Base-by-base conservation (phyloP, 495 filamentous ascomycete genomes). In the Chaetomium tenue region DNA sequence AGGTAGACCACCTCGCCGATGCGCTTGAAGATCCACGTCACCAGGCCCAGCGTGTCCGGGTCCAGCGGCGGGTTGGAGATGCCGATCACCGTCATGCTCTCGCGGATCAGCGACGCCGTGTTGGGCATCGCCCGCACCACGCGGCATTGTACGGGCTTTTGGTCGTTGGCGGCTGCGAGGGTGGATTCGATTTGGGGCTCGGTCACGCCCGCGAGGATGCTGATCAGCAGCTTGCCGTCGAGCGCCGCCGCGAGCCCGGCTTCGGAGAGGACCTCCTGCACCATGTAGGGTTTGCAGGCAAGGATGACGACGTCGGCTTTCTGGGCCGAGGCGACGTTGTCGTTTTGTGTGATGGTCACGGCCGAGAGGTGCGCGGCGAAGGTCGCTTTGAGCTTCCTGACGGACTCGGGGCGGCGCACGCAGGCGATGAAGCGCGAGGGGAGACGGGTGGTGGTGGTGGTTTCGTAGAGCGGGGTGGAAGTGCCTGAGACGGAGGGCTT, bases 61-160 rank as follows among this genome's bases (percentile, higher is more conserved):
- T 86, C 78, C 5, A 86, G 68, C 16, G 88, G 82, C 1, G 88
- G 86, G 5, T 71, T 78, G 5, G 86, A 81, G 4, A 81, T 87
- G 16, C 75, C 78, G 61, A 95, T 88, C 11, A 93, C 90, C 3
- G 90, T 92, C 90, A 93, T 94, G 62, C 82, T 85, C 72, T 93
- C 88, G 15, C 89, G 77, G 25, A 94, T 87, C 50, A 88, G 79
- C 28, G 82, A 81, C 0, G 81, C 81, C 0, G 91, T 92, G 75
- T 93, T 95, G 39, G 91, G 90, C 83, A 94, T 90, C 3, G 86
- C 90, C 22, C 91, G 77, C 11, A 94, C 86, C 46, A 93, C 76
- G 25, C 76, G 78, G 76, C 83, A 91, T 48, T 69, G 33, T 7
- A 26, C 20, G 20, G 42, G 75, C 16, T 75, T 72, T 66, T 70